A percentile compares a stretch with the other conserved stretches of the same genome.
These are phyloP conservation scores for Leersia perrieri DNA, from an alignment of 176 grass and related monocot species.

Conservation along the genomic window DNA sequence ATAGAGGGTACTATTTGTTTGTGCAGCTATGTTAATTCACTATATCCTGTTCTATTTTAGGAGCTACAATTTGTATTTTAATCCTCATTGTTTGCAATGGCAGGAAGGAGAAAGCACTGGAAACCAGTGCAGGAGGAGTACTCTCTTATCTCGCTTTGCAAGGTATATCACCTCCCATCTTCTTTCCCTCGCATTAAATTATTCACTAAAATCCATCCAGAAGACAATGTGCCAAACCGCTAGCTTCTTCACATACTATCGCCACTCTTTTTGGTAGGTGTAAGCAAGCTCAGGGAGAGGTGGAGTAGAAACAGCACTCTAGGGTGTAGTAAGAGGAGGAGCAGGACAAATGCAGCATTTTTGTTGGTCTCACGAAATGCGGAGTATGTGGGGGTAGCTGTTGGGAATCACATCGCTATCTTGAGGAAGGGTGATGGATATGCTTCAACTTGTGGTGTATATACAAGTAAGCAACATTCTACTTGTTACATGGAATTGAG, in stretches of 20 bases:
- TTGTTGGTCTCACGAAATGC: slow-evolving; percentile 56
- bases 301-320: slow-evolving; percentile 43
- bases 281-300: slow-evolving; percentile 64
- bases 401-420: slow-evolving; percentile 53
- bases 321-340: slow-evolving; percentile 27
- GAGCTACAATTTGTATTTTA: neutral
- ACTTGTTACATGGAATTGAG: neutral
- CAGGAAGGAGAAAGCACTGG: slow-evolving; percentile 23
- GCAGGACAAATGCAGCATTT: slow-evolving; percentile 26
- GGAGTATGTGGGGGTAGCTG: slow-evolving; percentile 59
- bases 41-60: neutral
- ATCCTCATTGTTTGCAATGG: neutral
- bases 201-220: neutral
- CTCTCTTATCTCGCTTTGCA: slow-evolving; percentile 76
- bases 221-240: neutral
- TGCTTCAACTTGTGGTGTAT: slow-evolving; percentile 59
- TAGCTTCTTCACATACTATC: slow-evolving; percentile 9
- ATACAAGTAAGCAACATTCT: slow-evolving; percentile 48
- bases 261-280: slow-evolving; percentile 42
- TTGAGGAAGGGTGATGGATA: slow-evolving; percentile 67
- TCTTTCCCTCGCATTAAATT: neutral
- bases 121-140: slow-evolving; percentile 34
- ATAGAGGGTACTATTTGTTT: too few species aligned
- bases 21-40: neutral
- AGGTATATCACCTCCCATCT: slow-evolving; percentile 33